A percentile compares a stretch with the other conserved stretches of the same genome.
phyloP scores from a whole-genome alignment of 305 asterid genomes.

The Rubia peregrina region DNA sequence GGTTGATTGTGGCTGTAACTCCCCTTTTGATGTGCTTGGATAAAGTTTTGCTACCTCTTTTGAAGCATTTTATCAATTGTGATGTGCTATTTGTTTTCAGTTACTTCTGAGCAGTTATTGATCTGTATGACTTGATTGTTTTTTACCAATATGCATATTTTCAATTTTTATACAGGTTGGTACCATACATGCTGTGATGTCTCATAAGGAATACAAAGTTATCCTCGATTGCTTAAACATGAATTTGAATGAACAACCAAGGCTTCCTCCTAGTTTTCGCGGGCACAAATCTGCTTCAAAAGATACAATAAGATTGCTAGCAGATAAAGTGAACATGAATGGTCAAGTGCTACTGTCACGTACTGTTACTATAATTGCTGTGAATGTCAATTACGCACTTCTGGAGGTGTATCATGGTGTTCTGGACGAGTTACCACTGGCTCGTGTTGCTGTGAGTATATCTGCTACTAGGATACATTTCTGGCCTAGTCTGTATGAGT shows the following conservation, averaged over 20 bases:
- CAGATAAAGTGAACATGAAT: slow-evolving; percentile 85
- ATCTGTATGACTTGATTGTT: slow-evolving; percentile 16
- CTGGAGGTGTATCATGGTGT: slow-evolving; percentile 79
- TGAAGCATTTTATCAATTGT: not conserved
- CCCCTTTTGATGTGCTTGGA: not conserved
- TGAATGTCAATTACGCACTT: slow-evolving; percentile 66
- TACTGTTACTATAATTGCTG: slow-evolving; percentile 75
- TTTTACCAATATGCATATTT: slow-evolving; percentile 14
- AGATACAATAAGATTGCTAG: slow-evolving; percentile 79
- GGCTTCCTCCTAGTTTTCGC: slow-evolving; percentile 87
- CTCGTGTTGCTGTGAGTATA: slow-evolving; percentile 85
- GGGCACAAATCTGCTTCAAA: slow-evolving; percentile 63
- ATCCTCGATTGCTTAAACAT: slow-evolving; percentile 77
- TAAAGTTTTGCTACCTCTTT: not conserved
- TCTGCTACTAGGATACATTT: slow-evolving; percentile 15
- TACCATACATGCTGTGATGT: slow-evolving; percentile 76
- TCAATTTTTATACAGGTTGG: slow-evolving; percentile 58
- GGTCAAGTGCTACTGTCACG: slow-evolving; percentile 92
- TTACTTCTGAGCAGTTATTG: slow-evolving; percentile 5
- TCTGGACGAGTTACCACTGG: slow-evolving; percentile 82
- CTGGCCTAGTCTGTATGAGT: slow-evolving; percentile 8
- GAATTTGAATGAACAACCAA: slow-evolving; percentile 80
- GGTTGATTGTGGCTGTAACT: not conserved
- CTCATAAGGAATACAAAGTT: slow-evolving; percentile 79
- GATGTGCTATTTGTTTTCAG: too few relatives aligned